Conservation (phyloP, 164 flowering plant genomes). For the Annona squamosa region DNA sequence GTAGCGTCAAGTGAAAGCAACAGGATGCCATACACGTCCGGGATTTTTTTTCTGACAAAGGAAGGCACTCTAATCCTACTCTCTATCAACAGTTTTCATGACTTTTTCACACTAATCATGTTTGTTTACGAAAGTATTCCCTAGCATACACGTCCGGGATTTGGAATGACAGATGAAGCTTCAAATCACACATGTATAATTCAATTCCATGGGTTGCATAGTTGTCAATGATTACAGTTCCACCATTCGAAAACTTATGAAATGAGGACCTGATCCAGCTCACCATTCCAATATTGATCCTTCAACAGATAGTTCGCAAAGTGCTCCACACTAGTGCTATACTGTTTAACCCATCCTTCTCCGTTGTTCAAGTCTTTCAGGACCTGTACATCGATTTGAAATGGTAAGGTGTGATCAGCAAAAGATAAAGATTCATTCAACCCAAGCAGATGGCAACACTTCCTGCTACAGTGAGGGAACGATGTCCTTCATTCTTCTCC, state of each 20-base stretch:
- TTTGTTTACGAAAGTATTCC: too few species aligned
- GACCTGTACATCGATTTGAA: background rate
- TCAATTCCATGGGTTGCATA: background rate
- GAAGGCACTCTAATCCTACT: too few species aligned
- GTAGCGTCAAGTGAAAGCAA: background rate
- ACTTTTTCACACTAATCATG: too few species aligned
- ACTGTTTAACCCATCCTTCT: background rate
- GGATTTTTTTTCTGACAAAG: too few species aligned
- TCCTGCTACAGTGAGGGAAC: background rate
- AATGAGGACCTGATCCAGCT: background rate
- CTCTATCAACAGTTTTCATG: too few species aligned
- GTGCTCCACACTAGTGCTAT: background rate
- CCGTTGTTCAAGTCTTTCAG: background rate
- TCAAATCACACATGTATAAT: background rate
- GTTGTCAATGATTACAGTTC: background rate
- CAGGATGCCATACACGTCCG: background rate
- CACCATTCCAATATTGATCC: background rate
- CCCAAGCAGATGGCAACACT: background rate
- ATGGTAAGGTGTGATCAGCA: background rate
- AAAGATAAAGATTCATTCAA: background rate
- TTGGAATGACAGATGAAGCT: background rate
- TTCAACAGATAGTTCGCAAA: background rate
- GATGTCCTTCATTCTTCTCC: background rate
- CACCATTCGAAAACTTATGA: background rate
- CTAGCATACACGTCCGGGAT: background rate